Base-by-base conservation (phyloP, 1,284 basidiomycete species). In the Erythrobasidium hasegawianum region DNA sequence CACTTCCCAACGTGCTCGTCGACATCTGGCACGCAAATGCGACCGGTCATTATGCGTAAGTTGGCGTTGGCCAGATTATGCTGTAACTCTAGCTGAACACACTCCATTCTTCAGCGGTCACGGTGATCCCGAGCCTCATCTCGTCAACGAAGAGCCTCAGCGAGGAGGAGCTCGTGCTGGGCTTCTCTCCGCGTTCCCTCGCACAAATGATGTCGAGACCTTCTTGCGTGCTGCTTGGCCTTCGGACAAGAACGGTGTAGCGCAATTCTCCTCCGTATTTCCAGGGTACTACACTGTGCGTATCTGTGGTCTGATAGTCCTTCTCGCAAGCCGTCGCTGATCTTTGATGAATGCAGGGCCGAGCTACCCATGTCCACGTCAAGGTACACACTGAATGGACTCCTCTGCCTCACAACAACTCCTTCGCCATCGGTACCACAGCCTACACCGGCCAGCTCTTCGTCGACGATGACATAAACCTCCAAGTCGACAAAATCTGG, bases 211-310 rank as follows among this genome's bases (percentile, higher is more conserved):
- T 49, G 72, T 78, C 64, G 78, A 79, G 68, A 79, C 77, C 8
- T 88, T 83, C 80, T 77, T 87, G 14, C 80, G 86, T 22, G 87
- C 84, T 5, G 86, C 86, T 27, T 85, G 82, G 80, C 81, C 83
- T 0, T 87, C 87, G 0, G 83, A 87, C 76, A 76, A 77, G 65
- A 83, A 84, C 69, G 87, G 87, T 24, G 83, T 88, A 16, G 83
- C 82, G 0, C 83, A 85, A 69, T 86, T 88, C 71, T 83, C 80
- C 79, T 82, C 83, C 20, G 84, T 87, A 71, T 87, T 85, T 78
- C 86, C 87, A 9, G 87, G 86, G 0, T 87, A 78, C 74, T 79
- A 59, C 60, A 64, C 61, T 39, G 43, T 47, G 43, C 43, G 43
- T 16, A 4, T 33, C 33, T n/a, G n/a, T n/a, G n/a, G n/a, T n/a